These are phyloP conservation scores for Fusarium algeriense DNA, from an alignment of 2,329 filamentous ascomycete species.

Conservation along the genomic window DNA sequence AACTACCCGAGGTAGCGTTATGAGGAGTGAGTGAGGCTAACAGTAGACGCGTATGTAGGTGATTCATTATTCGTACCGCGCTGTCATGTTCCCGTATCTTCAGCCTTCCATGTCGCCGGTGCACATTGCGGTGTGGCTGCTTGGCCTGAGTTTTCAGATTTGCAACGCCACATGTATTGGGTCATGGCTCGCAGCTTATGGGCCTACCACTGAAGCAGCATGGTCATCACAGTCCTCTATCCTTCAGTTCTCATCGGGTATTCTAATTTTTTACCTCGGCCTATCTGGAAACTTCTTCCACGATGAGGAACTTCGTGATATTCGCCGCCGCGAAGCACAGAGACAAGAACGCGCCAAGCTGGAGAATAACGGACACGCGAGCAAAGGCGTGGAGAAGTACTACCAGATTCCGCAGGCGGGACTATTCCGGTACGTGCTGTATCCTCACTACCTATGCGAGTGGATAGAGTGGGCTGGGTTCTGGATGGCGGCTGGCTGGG, in stretches of 20 bases:
- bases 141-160: slow-evolving; percentile 80
- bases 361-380: slow-evolving; percentile 47
- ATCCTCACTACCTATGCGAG: slow-evolving; percentile 94
- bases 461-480: slow-evolving; percentile 97
- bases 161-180: slow-evolving; percentile 83
- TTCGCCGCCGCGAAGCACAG: slow-evolving; percentile 76
- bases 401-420: slow-evolving; percentile 89
- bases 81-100: slow-evolving; percentile 82
- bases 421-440: slow-evolving; percentile 85
- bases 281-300: slow-evolving; percentile 87
- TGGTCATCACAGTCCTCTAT: slow-evolving; percentile 59
- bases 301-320: slow-evolving; percentile 89
- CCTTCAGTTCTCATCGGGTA: slow-evolving; percentile 69
- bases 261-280: slow-evolving; percentile 81
- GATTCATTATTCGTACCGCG: slow-evolving; percentile 92
- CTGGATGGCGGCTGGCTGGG: slow-evolving; percentile 77
- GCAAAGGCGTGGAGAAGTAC: slow-evolving; percentile 70
- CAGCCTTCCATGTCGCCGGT: slow-evolving; percentile 95
- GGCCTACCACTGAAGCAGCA: slow-evolving; percentile 69
- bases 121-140: slow-evolving; percentile 74
- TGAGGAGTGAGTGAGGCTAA: slow-evolving; percentile 16
- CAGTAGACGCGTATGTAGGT: slow-evolving; percentile 57
- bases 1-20: slow-evolving; percentile 15
- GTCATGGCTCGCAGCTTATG: slow-evolving; percentile 85
- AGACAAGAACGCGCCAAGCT: slow-evolving; percentile 60